These are phyloP conservation scores for Extremus antarcticus DNA, from an alignment of 495 filamentous ascomycete species.

Conservation along the genomic window DNA sequence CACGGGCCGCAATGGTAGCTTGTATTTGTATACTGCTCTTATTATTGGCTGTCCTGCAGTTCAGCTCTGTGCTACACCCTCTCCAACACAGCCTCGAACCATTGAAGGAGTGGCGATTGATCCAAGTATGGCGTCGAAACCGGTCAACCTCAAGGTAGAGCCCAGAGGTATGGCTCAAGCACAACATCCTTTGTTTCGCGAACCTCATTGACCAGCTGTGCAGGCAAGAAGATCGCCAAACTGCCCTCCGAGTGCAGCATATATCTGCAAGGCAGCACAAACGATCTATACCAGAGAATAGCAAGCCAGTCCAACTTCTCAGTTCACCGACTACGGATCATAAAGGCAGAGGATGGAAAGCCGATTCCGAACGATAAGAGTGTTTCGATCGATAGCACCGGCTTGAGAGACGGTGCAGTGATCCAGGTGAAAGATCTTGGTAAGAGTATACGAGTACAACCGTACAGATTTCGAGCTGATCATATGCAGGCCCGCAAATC, in stretches of 20 bases:
- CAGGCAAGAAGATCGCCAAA: constrained; percentile 32
- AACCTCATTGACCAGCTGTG: background rate
- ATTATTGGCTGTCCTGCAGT: background rate
- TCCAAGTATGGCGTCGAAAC: constrained; percentile 20
- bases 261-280: constrained; percentile 19
- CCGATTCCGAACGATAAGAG: constrained; percentile 58
- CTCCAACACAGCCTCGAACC: background rate
- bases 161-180: constrained; percentile 22
- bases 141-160: constrained; percentile 17
- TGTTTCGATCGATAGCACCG: constrained; percentile 48
- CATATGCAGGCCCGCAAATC: constrained; percentile 66
- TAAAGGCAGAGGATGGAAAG: constrained; percentile 57
- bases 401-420: constrained; percentile 55
- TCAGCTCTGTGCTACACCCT: background rate
- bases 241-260: constrained; percentile 26
- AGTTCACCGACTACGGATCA: constrained; percentile 55
- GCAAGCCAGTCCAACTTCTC: constrained; percentile 43
- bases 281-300: constrained; percentile 43
- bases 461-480: background rate
- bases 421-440: constrained; percentile 90
- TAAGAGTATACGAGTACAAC: constrained; percentile 33
- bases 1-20: too few species aligned
- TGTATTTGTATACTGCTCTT: background rate
- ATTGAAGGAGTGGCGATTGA: too few species aligned
- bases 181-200: background rate